Evolutionary conservation across 2,329 filamentous ascomycete species (phyloP).

Genomic region (Emergomyces orientalis): DNA sequence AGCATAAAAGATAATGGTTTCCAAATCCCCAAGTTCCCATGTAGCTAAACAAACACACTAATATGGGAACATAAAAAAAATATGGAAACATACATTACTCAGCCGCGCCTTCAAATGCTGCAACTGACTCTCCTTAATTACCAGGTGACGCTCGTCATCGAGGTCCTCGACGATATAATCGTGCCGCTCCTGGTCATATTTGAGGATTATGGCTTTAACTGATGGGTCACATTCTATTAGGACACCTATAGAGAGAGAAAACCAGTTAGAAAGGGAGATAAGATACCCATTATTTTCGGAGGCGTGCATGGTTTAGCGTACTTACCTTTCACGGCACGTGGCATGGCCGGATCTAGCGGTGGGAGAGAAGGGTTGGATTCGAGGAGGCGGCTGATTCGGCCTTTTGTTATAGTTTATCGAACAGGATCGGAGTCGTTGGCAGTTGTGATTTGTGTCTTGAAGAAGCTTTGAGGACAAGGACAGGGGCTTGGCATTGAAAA

Average conservation of each 20-base stretch:
- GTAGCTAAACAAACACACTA: neutral
- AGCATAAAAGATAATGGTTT: neutral
- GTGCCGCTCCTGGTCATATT: slow-evolving; percentile 39
- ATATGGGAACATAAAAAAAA: neutral
- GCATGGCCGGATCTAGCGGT: slow-evolving; percentile 22
- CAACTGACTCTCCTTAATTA: slow-evolving; percentile 40
- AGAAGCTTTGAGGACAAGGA: too few species aligned
- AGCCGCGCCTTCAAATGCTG: slow-evolving; percentile 34
- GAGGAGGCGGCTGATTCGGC: neutral
- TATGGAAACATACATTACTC: slow-evolving; percentile 28
- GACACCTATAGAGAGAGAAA: slow-evolving; percentile 26
- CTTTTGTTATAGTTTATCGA: neutral
- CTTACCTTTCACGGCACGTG: slow-evolving; percentile 35
- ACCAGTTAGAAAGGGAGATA: slow-evolving; percentile 1
- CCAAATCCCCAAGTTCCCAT: too few species aligned
- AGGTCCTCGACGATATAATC: slow-evolving; percentile 42
- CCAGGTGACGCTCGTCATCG: slow-evolving; percentile 38
- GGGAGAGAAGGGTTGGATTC: neutral
- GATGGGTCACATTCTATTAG: slow-evolving; percentile 42
- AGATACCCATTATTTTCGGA: neutral
- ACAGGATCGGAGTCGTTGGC: neutral
- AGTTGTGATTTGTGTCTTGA: too few species aligned
- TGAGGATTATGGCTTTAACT: slow-evolving; percentile 42
- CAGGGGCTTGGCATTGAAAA: neutral
- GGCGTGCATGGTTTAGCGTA: neutral